A percentile compares a stretch with the other conserved stretches of the same genome.
These are phyloP conservation scores for Amylocarpus encephaloides DNA, from an alignment of 2,329 filamentous ascomycete genomes.

Conservation along the genomic window DNA sequence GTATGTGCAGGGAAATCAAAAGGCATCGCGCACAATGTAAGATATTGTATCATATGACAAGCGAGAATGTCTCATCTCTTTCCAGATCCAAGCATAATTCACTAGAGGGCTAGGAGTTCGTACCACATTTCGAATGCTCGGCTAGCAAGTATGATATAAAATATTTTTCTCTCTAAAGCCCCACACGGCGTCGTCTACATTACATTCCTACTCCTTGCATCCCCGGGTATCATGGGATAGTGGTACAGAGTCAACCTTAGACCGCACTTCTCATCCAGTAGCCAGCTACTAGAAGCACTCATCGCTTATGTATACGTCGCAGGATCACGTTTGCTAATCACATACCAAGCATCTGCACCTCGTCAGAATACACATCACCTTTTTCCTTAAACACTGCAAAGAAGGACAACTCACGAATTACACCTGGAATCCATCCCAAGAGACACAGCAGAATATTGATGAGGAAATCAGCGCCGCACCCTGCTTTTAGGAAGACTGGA, in stretches of 20 bases:
- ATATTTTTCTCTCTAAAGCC: too few species aligned
- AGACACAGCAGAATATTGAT: conserved; percentile 36
- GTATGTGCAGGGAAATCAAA: conserved; percentile 2
- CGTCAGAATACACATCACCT: not conserved
- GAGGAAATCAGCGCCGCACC: conserved; percentile 35
- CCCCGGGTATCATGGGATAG: too few species aligned
- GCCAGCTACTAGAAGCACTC: too few species aligned
- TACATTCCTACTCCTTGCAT: too few species aligned
- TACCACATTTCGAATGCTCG: too few species aligned
- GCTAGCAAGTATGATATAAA: too few species aligned
- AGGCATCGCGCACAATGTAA: conserved; percentile 5
- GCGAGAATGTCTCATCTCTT: not conserved
- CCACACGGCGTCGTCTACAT: too few species aligned
- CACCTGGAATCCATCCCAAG: conserved; percentile 32
- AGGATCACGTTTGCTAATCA: conserved; percentile 26
- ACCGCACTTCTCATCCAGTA: too few species aligned
- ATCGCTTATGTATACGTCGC: conserved; percentile 7
- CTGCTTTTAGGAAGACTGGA: conserved; percentile 34
- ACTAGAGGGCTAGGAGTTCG: too few species aligned
- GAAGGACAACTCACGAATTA: conserved; percentile 24
- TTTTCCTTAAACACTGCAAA: too few species aligned
- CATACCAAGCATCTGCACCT: conserved; percentile 26
- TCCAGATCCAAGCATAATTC: too few species aligned
- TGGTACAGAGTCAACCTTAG: too few species aligned
- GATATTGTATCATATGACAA: conserved; percentile 17